These are phyloP conservation scores for Didymella sp. DNA, from an alignment of 2,329 filamentous ascomycete genomes.

Conservation along the genomic window DNA sequence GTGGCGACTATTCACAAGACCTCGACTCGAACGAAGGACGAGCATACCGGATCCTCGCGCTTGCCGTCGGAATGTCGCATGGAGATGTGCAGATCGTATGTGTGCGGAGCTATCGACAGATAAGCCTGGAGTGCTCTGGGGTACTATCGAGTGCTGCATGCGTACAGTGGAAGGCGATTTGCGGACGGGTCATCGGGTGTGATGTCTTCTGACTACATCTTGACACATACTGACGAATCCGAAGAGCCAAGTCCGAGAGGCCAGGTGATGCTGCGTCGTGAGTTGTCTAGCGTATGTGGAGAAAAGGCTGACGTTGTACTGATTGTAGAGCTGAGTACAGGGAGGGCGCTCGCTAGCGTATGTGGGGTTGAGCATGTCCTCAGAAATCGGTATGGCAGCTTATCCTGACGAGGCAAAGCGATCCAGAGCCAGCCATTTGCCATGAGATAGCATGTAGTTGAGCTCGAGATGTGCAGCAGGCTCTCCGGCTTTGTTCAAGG, in stretches of 20 bases:
- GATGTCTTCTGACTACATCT: constrained; percentile 24
- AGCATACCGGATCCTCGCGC: constrained; percentile 10
- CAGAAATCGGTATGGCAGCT: constrained; percentile 19
- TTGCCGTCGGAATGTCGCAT: constrained; percentile 24
- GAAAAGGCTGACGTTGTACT: constrained; percentile 31
- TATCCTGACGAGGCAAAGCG: constrained; percentile 31
- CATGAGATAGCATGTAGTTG: not conserved
- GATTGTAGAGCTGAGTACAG: constrained; percentile 25
- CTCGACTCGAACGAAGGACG: constrained; percentile 1
- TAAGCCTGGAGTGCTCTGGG: not conserved
- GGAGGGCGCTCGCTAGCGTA: constrained; percentile 33
- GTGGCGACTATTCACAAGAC: constrained; percentile 22
- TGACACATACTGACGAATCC: constrained; percentile 22
- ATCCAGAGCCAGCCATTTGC: constrained; percentile 19
- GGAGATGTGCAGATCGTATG: not conserved
- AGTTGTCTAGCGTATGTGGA: constrained; percentile 44
- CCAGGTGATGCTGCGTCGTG: constrained; percentile 23
- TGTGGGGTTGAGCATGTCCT: constrained; percentile 35
- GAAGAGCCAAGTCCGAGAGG: constrained; percentile 3
- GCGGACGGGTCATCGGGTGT: constrained; percentile 3
- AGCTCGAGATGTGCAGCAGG: not conserved
- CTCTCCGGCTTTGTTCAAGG: not conserved
- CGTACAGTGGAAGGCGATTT: constrained; percentile 21
- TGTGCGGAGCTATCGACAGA: not conserved
- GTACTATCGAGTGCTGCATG: not conserved